These are phyloP conservation scores for Jackrogersella multiformis DNA, from an alignment of 495 filamentous ascomycete species.

Conservation along the genomic window DNA sequence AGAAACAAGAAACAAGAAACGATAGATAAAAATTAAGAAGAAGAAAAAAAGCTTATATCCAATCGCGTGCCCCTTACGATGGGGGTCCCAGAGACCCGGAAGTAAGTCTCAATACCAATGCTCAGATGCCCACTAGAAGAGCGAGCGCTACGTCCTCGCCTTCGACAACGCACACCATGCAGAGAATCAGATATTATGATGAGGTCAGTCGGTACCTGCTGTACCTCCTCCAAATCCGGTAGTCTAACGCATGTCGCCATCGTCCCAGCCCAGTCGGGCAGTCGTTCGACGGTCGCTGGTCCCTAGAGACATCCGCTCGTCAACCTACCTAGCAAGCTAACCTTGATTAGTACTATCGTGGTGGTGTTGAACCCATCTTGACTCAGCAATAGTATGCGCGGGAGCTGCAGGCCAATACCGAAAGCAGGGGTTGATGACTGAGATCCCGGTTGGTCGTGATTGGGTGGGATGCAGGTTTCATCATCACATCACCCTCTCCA, in stretches of 20 bases:
- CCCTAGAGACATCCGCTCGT: conserved; percentile 27
- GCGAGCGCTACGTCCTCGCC: neutral
- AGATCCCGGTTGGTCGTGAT: conserved; percentile 30
- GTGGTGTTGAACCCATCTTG: conserved; percentile 22
- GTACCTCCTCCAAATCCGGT: conserved; percentile 26
- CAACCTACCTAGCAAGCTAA: conserved; percentile 7
- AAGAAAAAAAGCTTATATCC: conserved; percentile 21
- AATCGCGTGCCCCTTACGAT: conserved; percentile 22
- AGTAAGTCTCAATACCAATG: neutral
- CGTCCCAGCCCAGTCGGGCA: conserved; percentile 21
- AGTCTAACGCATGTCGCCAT: conserved; percentile 38
- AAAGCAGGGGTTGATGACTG: conserved; percentile 27
- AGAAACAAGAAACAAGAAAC: no score
- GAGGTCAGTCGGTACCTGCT: conserved; percentile 33
- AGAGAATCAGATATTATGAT: conserved; percentile 16
- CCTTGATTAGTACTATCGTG: conserved; percentile 21
- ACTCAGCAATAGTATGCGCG: conserved; percentile 34
- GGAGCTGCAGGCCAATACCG: conserved; percentile 29
- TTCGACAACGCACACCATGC: conserved; percentile 21
- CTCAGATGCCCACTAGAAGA: neutral
- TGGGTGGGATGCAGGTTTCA: conserved; percentile 37
- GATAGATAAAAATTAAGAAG: neutral
- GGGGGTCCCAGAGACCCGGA: neutral
- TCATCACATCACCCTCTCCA: conserved; percentile 42
- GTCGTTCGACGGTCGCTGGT: conserved; percentile 28